Conservation (phyloP, 2,329 filamentous ascomycete genomes). For the Lojkania enalia region DNA sequence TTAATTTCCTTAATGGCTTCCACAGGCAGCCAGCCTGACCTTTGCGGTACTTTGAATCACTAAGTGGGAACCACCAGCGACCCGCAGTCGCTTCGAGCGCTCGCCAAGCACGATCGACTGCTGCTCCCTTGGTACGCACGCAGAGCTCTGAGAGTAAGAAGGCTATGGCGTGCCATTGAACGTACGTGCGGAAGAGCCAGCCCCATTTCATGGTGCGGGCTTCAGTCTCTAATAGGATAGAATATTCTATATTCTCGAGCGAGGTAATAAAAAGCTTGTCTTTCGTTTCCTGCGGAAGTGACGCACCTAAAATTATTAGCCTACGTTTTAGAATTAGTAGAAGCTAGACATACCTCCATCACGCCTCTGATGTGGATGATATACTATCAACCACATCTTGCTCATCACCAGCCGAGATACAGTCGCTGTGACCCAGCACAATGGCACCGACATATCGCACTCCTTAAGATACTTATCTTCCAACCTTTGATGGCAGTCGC, state of each 20-base stretch:
- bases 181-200: constrained; percentile 67
- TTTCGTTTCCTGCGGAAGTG: constrained; percentile 63
- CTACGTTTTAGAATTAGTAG: not conserved
- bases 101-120: constrained; percentile 64
- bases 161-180: constrained; percentile 67
- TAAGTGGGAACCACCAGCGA: constrained; percentile 46
- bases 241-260: constrained; percentile 75
- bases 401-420: constrained; percentile 72
- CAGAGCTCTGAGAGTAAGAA: constrained; percentile 65
- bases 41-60: constrained; percentile 30
- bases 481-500: constrained; percentile 50
- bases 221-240: constrained; percentile 67
- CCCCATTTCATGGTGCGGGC: constrained; percentile 64
- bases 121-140: constrained; percentile 58
- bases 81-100: constrained; percentile 56
- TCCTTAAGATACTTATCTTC: constrained; percentile 55
- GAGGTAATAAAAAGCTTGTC: constrained; percentile 72
- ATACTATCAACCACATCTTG: constrained; percentile 77
- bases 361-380: constrained; percentile 70
- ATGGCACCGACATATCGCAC: constrained; percentile 59
- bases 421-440: constrained; percentile 71
- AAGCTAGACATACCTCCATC: constrained; percentile 49
- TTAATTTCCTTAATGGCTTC: constrained; percentile 64
- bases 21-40: constrained; percentile 59
- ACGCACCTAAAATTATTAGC: constrained; percentile 41